A percentile compares a stretch with the other conserved stretches of the same genome.
Conservation (phyloP, 2,329 filamentous ascomycete species). For the Fusarium nurragi region DNA sequence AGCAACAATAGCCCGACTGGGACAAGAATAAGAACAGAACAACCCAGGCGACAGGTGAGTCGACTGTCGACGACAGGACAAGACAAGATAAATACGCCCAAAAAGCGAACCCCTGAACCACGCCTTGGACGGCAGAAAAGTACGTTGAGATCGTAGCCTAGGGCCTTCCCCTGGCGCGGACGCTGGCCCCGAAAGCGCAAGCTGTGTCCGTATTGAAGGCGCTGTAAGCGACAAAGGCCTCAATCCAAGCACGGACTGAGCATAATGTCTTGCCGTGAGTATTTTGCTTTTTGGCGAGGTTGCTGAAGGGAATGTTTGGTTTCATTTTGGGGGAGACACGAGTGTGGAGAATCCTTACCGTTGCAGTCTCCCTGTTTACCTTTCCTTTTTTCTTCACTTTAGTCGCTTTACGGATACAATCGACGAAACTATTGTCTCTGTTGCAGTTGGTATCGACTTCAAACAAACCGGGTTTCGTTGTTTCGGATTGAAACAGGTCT, state of each 20-base stretch:
- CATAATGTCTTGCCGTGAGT: background rate
- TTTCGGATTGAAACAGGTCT: slow-evolving; percentile 30
- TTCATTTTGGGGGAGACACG: slow-evolving; percentile 26
- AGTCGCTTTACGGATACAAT: background rate
- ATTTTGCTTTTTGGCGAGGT: slow-evolving; percentile 26
- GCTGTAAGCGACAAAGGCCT: slow-evolving; percentile 21
- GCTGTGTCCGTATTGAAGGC: background rate
- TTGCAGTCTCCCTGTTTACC: slow-evolving; percentile 3
- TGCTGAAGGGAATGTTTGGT: slow-evolving; percentile 28
- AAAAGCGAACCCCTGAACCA: slow-evolving; percentile 20
- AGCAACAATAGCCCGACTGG: background rate
- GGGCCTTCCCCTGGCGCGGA: slow-evolving; percentile 12
- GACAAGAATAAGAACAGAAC: background rate
- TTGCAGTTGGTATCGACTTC: slow-evolving; percentile 5
- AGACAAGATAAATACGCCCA: background rate
- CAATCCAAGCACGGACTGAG: slow-evolving; percentile 22
- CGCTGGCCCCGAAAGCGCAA: slow-evolving; percentile 6
- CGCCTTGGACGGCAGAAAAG: background rate
- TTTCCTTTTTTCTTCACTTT: slow-evolving; percentile 3
- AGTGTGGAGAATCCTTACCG: slow-evolving; percentile 20
- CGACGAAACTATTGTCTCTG: slow-evolving; percentile 10
- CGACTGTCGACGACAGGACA: background rate
- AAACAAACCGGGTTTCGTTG: slow-evolving; percentile 10
- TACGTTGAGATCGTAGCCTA: slow-evolving; percentile 34
- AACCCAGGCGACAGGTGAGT: too few species aligned